Evolutionary conservation across 371 early-diverging fungal species (phyloP).

Genomic region (Dinochytrium kinnereticum): DNA sequence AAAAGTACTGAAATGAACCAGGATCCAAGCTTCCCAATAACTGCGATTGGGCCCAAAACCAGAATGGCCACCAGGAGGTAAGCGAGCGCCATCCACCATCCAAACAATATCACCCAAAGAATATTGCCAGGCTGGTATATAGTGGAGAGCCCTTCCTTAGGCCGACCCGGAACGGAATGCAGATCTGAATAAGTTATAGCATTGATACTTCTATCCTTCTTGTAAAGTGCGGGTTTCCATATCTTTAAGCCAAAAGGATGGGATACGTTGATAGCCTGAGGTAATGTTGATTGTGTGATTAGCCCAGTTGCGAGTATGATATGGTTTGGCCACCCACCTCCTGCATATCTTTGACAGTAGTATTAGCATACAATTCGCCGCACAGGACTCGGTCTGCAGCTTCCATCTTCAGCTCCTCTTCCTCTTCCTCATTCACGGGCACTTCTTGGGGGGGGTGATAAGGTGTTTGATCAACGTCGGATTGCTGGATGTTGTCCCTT

Average conservation of each 20-base stretch:
- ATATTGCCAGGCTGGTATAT: conserved; percentile 81
- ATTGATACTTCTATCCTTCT: conserved; percentile 87
- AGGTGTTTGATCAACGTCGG: background rate
- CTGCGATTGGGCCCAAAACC: conserved; percentile 39
- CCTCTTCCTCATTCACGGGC: conserved; percentile 13
- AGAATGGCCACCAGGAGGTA: conserved; percentile 49
- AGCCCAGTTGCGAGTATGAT: background rate
- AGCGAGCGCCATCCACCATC: conserved; percentile 85
- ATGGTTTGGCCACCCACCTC: conserved; percentile 21
- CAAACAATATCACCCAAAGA: conserved; percentile 84
- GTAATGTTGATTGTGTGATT: background rate
- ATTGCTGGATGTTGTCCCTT: background rate
- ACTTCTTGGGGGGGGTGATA: background rate
- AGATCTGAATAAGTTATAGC: conserved; percentile 78
- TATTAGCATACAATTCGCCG: conserved; percentile 17
- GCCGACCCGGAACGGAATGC: conserved; percentile 61
- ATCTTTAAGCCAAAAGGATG: conserved; percentile 94
- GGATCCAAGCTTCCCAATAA: conserved; percentile 31
- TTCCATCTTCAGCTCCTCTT: conserved; percentile 18
- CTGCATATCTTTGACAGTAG: conserved; percentile 35
- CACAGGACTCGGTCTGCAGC: conserved; percentile 29
- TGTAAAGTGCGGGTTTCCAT: conserved; percentile 98
- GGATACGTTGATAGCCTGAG: conserved; percentile 53
- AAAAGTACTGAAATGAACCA: background rate
- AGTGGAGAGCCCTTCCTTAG: background rate